These are phyloP conservation scores for Aspergillus sp. DNA, from an alignment of 2,329 filamentous ascomycete species.

Conservation along the genomic window DNA sequence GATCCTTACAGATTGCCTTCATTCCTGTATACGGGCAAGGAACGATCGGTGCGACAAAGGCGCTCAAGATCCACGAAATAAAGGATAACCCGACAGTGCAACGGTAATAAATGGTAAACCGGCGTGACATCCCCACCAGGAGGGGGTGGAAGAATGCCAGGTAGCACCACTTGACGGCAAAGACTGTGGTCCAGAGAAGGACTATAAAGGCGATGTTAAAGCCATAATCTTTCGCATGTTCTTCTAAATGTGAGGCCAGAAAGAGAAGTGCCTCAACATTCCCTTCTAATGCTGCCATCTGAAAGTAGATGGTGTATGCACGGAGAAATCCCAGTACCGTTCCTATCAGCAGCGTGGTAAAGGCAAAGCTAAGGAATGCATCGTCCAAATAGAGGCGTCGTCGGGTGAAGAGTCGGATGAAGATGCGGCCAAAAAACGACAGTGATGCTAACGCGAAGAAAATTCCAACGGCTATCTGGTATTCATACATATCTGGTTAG, in stretches of 20 bases:
- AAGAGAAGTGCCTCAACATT: background rate
- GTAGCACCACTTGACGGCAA: conserved; percentile 6
- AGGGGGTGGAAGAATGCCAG: background rate
- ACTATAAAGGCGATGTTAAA: background rate
- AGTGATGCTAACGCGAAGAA: background rate
- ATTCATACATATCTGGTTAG: background rate
- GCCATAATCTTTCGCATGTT: background rate
- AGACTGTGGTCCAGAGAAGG: conserved; percentile 1
- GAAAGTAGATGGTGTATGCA: background rate
- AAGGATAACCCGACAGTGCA: background rate
- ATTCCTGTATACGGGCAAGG: background rate
- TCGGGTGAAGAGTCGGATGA: background rate
- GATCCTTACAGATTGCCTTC: background rate
- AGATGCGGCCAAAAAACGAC: background rate
- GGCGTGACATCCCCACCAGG: background rate
- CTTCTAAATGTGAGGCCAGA: background rate
- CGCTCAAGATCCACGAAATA: background rate
- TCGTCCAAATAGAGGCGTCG: background rate
- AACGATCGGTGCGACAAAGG: background rate
- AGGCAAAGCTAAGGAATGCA: background rate
- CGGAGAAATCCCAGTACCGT: background rate
- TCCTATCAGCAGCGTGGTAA: background rate
- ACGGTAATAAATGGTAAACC: background rate
- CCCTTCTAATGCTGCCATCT: background rate
- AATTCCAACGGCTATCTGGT: background rate